Percentiles rank a stretch among this genome's conserved stretches.
phyloP scores from a whole-genome alignment of 495 filamentous ascomycete species.

The Cercophora newfieldiana region DNA sequence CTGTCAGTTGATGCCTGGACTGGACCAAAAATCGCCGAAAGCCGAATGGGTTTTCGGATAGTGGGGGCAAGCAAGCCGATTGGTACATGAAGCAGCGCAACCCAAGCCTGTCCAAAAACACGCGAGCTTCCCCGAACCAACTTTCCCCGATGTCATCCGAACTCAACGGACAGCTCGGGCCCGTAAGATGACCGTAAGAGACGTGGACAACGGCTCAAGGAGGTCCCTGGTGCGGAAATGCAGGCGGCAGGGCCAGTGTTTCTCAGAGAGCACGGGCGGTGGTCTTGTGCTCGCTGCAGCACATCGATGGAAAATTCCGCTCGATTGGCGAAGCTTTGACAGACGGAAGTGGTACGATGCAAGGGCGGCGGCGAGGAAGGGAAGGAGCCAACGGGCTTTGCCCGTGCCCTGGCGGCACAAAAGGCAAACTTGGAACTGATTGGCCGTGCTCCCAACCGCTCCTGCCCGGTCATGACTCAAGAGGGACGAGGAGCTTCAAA shows the following conservation, averaged over 20 bases:
- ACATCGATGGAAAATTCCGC: not conserved
- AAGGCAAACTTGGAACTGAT: not conserved
- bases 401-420: not conserved
- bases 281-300: not conserved
- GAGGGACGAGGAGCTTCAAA: not conserved
- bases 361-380: not conserved
- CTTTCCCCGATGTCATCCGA: not conserved
- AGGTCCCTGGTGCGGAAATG: not conserved
- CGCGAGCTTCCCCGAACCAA: too few species aligned
- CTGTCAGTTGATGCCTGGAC: not conserved
- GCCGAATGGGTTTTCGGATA: not conserved
- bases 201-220: not conserved
- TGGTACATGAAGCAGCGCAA: too few species aligned
- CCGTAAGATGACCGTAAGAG: not conserved
- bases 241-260: not conserved
- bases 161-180: not conserved
- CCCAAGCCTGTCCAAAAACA: too few species aligned
- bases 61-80: too few species aligned
- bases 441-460: not conserved
- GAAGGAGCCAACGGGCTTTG: not conserved
- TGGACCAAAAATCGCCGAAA: too few species aligned
- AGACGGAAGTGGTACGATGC: conserved; percentile 3
- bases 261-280: not conserved
- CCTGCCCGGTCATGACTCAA: not conserved
- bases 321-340: conserved; percentile 7